Evolutionary conservation across 768 basidiomycete species (phyloP).

Genomic region (Thelephora ganbajun): DNA sequence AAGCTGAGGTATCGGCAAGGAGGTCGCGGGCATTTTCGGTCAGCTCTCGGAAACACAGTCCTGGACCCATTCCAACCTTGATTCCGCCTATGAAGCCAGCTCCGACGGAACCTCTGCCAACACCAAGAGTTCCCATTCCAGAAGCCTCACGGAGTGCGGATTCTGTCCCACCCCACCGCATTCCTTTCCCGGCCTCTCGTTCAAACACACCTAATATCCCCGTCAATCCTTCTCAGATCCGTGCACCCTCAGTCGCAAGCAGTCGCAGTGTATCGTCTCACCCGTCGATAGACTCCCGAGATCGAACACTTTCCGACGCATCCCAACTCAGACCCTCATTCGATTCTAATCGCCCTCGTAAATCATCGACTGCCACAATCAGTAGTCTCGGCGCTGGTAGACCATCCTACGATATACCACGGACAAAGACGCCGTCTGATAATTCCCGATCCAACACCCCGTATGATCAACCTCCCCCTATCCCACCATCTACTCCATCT

Average conservation of each 20-base stretch:
- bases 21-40: not conserved
- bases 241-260: slow-evolving; percentile 14
- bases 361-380: not conserved
- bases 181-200: not conserved
- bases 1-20: no score
- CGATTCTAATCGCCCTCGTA: not conserved
- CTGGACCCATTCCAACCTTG: not conserved
- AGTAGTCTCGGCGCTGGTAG: not conserved
- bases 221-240: slow-evolving; percentile 1
- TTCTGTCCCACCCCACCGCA: not conserved
- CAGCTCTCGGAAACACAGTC: not conserved
- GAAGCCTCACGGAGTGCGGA: not conserved
- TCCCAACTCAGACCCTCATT: slow-evolving; percentile 1
- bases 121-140: not conserved
- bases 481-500: not conserved
- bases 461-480: not conserved
- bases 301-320: slow-evolving; percentile 6
- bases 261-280: slow-evolving; percentile 2
- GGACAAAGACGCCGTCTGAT: not conserved
- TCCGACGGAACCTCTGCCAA: not conserved
- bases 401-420: not conserved
- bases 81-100: not conserved
- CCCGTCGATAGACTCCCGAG: slow-evolving; percentile 6
- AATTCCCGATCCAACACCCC: not conserved
- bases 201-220: not conserved